Percentiles rank a stretch among this genome's conserved stretches.
These are phyloP conservation scores for Fusarium palustre DNA, from an alignment of 2,329 filamentous ascomycete genomes.

Conservation along the genomic window DNA sequence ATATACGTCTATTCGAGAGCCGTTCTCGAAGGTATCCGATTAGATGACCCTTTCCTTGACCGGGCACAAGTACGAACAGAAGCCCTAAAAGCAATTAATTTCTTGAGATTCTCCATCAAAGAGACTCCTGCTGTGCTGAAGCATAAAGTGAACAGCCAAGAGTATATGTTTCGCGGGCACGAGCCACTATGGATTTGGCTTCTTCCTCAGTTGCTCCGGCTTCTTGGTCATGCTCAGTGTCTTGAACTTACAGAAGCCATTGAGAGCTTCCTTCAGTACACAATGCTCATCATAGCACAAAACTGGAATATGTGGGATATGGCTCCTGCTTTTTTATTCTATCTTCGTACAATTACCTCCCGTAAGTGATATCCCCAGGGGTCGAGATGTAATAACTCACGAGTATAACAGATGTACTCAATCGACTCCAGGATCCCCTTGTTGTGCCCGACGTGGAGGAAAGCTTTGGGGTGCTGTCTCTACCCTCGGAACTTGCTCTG, in stretches of 20 bases:
- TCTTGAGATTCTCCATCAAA: constrained; percentile 78
- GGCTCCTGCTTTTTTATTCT: constrained; percentile 57
- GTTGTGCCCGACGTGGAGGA: constrained; percentile 47
- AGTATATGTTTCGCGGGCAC: constrained; percentile 64
- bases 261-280: constrained; percentile 63
- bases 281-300: constrained; percentile 60
- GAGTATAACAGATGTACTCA: constrained; percentile 48
- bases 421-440: constrained; percentile 51
- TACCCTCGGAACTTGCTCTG: constrained; percentile 57
- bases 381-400: constrained; percentile 1
- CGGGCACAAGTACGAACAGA: constrained; percentile 67
- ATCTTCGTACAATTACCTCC: constrained; percentile 61
- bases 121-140: constrained; percentile 79
- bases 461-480: constrained; percentile 43
- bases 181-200: constrained; percentile 76
- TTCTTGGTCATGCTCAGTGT: constrained; percentile 66
- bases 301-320: constrained; percentile 62
- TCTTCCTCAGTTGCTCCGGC: constrained; percentile 67
- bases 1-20: constrained; percentile 86
- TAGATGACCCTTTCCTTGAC: constrained; percentile 76
- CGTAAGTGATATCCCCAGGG: constrained; percentile 52
- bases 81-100: constrained; percentile 78
- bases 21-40: constrained; percentile 76
- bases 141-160: constrained; percentile 55
- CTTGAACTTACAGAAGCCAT: constrained; percentile 62